phyloP scores from a whole-genome alignment of 768 basidiomycete species.

The Cyclocybe cylindracea region DNA sequence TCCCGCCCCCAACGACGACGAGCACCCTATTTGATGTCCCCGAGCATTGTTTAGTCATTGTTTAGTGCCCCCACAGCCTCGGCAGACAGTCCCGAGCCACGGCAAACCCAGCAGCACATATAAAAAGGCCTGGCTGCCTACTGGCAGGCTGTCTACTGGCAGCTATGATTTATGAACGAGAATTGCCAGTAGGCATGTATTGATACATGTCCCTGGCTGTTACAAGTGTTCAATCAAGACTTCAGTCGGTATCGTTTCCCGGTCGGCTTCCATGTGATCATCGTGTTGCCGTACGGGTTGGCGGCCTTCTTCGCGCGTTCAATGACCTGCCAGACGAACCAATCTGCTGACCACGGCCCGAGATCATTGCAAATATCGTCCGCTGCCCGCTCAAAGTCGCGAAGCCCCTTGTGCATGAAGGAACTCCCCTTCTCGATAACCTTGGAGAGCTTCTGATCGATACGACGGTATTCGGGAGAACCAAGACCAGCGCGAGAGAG shows the following conservation, averaged over 20 bases:
- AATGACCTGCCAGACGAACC: slow-evolving; percentile 67
- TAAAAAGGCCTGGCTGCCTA: too few species aligned
- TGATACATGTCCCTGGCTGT: too few species aligned
- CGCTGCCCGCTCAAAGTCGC: slow-evolving; percentile 58
- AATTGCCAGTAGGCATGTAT: too few species aligned
- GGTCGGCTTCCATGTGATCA: slow-evolving; percentile 49
- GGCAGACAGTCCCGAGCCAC: too few species aligned
- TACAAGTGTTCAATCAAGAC: too few species aligned
- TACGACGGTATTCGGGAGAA: slow-evolving; percentile 45
- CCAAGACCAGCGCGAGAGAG: slow-evolving; percentile 38
- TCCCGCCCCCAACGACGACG: too few species aligned
- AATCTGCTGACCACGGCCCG: slow-evolving; percentile 78
- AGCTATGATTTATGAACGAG: too few species aligned
- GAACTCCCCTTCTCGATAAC: slow-evolving; percentile 57
- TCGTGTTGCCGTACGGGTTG: slow-evolving; percentile 49
- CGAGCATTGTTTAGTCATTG: too few species aligned
- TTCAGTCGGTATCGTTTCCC: slow-evolving; percentile 70
- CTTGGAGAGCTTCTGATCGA: slow-evolving; percentile 69
- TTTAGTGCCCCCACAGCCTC: too few species aligned
- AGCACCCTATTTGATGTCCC: too few species aligned
- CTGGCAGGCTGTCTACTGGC: too few species aligned
- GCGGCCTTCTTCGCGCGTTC: slow-evolving; percentile 49
- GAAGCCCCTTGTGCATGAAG: slow-evolving; percentile 67
- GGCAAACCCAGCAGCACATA: too few species aligned
- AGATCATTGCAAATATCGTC: slow-evolving; percentile 59